A percentile compares a stretch with the other conserved stretches of the same genome.
phyloP scores from a whole-genome alignment of 169 alveolate genomes.

The Cryptosporidium canis region DNA sequence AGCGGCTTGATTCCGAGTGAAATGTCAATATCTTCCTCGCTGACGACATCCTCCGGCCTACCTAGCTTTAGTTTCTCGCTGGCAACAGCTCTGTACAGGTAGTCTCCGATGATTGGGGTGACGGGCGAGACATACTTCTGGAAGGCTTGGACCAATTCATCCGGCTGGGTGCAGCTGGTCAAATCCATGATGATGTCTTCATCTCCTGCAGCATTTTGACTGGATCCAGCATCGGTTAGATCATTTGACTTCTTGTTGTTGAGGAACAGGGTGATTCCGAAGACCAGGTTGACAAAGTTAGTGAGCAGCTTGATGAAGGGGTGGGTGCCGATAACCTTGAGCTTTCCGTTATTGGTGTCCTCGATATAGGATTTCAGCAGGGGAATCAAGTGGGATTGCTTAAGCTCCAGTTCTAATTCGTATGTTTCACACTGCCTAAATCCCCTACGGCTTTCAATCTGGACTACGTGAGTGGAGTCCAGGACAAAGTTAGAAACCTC shows the following conservation, averaged over 20 bases:
- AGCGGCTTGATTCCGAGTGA: constrained; percentile 51
- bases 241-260: constrained; percentile 42
- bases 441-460: constrained; percentile 58
- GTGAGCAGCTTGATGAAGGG: constrained; percentile 37
- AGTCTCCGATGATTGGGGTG: constrained; percentile 66
- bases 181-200: constrained; percentile 21
- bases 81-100: constrained; percentile 66
- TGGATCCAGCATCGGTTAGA: not conserved
- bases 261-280: constrained; percentile 59
- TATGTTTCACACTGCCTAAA: constrained; percentile 56
- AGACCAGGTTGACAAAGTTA: constrained; percentile 38
- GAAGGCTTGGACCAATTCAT: constrained; percentile 54
- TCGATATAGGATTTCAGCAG: constrained; percentile 48
- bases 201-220: not conserved
- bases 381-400: constrained; percentile 50
- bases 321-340: constrained; percentile 48
- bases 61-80: constrained; percentile 8
- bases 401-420: constrained; percentile 63
- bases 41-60: constrained; percentile 11
- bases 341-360: constrained; percentile 37
- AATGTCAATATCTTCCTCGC: constrained; percentile 21
- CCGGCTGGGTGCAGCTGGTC: constrained; percentile 22
- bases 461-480: constrained; percentile 57
- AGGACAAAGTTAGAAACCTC: constrained; percentile 58
- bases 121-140: constrained; percentile 45